These are phyloP conservation scores for Cladosporium sp. DNA, from an alignment of 2,329 filamentous ascomycete genomes.

Conservation along the genomic window DNA sequence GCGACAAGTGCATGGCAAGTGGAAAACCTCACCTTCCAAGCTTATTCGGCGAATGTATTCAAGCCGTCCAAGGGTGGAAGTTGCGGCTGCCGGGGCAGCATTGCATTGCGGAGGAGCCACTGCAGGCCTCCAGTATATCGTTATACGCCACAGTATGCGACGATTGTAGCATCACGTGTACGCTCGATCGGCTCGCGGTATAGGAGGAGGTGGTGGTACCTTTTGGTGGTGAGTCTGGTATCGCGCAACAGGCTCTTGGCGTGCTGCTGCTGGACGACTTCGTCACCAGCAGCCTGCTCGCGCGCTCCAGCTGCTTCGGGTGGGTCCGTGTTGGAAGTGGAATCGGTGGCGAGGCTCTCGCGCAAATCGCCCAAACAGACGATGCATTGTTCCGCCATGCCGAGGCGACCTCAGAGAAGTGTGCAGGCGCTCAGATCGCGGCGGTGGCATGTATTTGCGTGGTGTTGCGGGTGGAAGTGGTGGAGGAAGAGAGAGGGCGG, in stretches of 20 bases:
- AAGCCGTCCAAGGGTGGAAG: slow-evolving; percentile 38
- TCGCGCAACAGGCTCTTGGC: slow-evolving; percentile 21
- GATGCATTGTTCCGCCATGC: slow-evolving; percentile 66
- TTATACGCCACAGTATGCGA: slow-evolving; percentile 13
- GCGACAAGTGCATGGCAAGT: slow-evolving; percentile 23
- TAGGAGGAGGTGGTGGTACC: slow-evolving; percentile 26
- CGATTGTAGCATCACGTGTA: slow-evolving; percentile 18
- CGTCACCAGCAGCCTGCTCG: slow-evolving; percentile 19
- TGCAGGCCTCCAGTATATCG: slow-evolving; percentile 27
- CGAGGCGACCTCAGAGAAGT: not conserved
- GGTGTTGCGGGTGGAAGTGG: not conserved
- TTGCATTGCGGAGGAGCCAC: not conserved
- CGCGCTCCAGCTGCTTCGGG: slow-evolving; percentile 29
- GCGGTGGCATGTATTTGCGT: slow-evolving; percentile 2
- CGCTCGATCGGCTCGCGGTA: slow-evolving; percentile 14
- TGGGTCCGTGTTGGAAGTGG: slow-evolving; percentile 21
- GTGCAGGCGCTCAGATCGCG: not conserved
- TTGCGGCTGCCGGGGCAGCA: slow-evolving; percentile 16
- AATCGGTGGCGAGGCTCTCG: slow-evolving; percentile 47
- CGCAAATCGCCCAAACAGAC: slow-evolving; percentile 68
- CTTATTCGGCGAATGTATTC: slow-evolving; percentile 37
- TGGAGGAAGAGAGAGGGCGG: slow-evolving; percentile 3
- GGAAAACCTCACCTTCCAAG: slow-evolving; percentile 36
- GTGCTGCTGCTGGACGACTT: slow-evolving; percentile 18
- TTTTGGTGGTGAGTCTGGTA: slow-evolving; percentile 26